Conservation (phyloP, 768 basidiomycete genomes). For the Trametes punicea region DNA sequence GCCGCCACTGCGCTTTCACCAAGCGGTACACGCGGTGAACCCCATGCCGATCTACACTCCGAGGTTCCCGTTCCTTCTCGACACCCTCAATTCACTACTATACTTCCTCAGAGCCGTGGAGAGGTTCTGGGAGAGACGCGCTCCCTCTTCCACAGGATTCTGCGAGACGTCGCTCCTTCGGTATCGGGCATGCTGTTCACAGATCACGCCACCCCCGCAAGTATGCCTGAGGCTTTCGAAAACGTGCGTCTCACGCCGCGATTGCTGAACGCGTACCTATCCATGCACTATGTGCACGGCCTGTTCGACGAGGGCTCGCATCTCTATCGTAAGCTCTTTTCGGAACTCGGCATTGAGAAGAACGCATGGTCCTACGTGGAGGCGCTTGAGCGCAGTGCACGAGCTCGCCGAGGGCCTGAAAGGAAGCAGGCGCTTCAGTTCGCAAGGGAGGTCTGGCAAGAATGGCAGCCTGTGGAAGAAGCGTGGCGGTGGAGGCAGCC, state of each 20-base stretch:
- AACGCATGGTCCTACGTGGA: slow-evolving; percentile 60
- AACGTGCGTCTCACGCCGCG: slow-evolving; percentile 55
- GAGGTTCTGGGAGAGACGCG: slow-evolving; percentile 71
- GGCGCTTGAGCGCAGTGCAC: slow-evolving; percentile 64
- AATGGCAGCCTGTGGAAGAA: slow-evolving; percentile 55
- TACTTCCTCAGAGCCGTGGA: slow-evolving; percentile 68
- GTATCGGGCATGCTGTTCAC: background rate
- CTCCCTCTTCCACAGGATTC: slow-evolving; percentile 60
- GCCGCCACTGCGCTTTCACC: background rate
- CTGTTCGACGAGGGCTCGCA: slow-evolving; percentile 45
- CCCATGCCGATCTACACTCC: background rate
- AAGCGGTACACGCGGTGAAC: background rate
- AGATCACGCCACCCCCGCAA: background rate
- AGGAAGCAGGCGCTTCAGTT: slow-evolving; percentile 47
- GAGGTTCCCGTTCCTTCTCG: background rate
- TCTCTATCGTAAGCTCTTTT: slow-evolving; percentile 50
- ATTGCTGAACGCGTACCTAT: slow-evolving; percentile 77
- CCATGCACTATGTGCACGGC: slow-evolving; percentile 65
- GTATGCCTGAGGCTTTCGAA: slow-evolving; percentile 43
- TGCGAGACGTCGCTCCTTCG: slow-evolving; percentile 37
- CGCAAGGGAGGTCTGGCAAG: slow-evolving; percentile 61
- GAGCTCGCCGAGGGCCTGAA: slow-evolving; percentile 42
- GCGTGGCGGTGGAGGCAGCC: slow-evolving; percentile 25
- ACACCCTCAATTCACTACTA: slow-evolving; percentile 16
- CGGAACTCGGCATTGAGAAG: slow-evolving; percentile 37